Base-by-base conservation (phyloP, 2,329 filamentous ascomycete species). In the Didymellaceae sp. region DNA sequence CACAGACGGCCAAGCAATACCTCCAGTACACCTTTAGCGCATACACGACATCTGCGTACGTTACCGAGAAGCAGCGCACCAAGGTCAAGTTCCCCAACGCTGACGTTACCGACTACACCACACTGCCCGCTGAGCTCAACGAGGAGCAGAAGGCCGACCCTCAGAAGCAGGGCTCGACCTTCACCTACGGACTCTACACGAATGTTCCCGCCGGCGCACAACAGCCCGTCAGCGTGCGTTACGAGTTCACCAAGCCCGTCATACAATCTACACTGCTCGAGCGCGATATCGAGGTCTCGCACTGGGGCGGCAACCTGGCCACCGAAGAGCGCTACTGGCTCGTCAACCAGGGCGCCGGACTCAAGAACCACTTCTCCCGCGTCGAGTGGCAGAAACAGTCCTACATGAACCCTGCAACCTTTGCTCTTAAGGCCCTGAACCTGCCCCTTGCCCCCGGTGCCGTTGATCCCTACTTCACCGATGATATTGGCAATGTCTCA, bases 241-340 rank as follows among this genome's bases (percentile, higher is more conserved):
- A 96, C 75, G 92, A 99, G 74, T 97, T 94, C 77, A 97, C 90
- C 58, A 95, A 93, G 76, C 93, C 94, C 10, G 80, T 99, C 49
- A 88, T 86, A 33, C 90, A 94, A 68, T 84, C 91, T 41, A 85
- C 86, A 25, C 79, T 84, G 13, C 80, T 99, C 52, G 90, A 97
- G 76, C 87, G 94, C 53, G 92, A 97, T 67, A 79, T 99, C 57
- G 94, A 99, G 74, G 88, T 99, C 64, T 96, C 90, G 71, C 94
- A 97, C 75, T 99, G 94, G 94, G 94, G 94, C 61, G 94, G 94
- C 56, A 99, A 99, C 71, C 77, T 97, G 45, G 94, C 94, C 1
- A 91, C 92, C 40, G 94, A 99, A 77, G 94, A 99, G 78, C 86
- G 90, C 50, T 97, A 96, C 77, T 90, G 88, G 74, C 81, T 97